phyloP scores from a whole-genome alignment of 2,329 filamentous ascomycete species.

The Aspergillus caelatus region DNA sequence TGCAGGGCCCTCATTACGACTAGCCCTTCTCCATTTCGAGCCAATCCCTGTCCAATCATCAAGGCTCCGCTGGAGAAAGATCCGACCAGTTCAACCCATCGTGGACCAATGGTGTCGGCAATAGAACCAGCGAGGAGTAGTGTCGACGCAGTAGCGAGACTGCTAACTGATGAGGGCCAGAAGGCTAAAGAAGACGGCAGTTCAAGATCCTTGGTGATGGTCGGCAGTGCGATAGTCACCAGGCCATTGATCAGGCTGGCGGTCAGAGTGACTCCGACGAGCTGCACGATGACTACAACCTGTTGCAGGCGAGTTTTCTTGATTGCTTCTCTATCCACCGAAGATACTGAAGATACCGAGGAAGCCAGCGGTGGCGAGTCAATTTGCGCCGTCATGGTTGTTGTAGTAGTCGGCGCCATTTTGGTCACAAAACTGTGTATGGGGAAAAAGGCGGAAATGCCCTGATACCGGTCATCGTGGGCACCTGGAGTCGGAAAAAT shows the following conservation, averaged over 20 bases:
- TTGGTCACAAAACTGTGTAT: not conserved
- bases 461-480: not conserved
- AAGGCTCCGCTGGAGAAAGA: slow-evolving; percentile 48
- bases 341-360: not conserved
- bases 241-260: slow-evolving; percentile 40
- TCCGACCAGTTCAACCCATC: slow-evolving; percentile 51
- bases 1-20: slow-evolving; percentile 52
- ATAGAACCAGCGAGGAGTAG: slow-evolving; percentile 55
- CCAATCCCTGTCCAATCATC: slow-evolving; percentile 49
- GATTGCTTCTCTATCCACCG: not conserved
- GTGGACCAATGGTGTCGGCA: slow-evolving; percentile 54
- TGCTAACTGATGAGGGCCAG: slow-evolving; percentile 33
- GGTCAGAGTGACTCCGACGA: slow-evolving; percentile 27
- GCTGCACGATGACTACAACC: slow-evolving; percentile 18
- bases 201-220: slow-evolving; percentile 41
- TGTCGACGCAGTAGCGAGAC: slow-evolving; percentile 35
- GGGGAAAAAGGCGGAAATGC: not conserved
- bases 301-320: slow-evolving; percentile 9
- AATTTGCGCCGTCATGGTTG: not conserved
- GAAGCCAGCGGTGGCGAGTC: not conserved
- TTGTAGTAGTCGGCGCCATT: not conserved
- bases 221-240: slow-evolving; percentile 47
- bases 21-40: slow-evolving; percentile 45
- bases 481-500: not conserved
- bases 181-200: slow-evolving; percentile 28